These are phyloP conservation scores for Paracamarosporium sp. DNA, from an alignment of 2,329 filamentous ascomycete species.

Conservation along the genomic window DNA sequence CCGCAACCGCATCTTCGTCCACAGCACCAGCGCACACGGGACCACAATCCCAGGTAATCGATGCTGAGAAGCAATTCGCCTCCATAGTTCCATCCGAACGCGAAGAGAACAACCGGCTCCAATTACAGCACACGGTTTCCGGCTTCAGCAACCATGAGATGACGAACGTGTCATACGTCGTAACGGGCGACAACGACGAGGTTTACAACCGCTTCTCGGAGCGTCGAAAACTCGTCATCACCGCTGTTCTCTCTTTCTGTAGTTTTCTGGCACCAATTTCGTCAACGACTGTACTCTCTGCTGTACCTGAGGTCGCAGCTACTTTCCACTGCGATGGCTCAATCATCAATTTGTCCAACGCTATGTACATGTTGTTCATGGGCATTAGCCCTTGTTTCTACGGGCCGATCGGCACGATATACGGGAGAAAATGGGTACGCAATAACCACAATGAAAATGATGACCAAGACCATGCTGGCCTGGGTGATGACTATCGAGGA, in stretches of 20 bases:
- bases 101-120: slow-evolving; percentile 21
- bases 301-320: slow-evolving; percentile 74
- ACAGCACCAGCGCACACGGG: slow-evolving; percentile 20
- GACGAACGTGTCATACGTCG: slow-evolving; percentile 32
- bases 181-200: slow-evolving; percentile 52
- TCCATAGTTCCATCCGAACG: slow-evolving; percentile 30
- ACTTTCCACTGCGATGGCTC: slow-evolving; percentile 70
- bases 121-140: slow-evolving; percentile 41
- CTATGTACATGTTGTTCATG: slow-evolving; percentile 78
- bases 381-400: slow-evolving; percentile 68
- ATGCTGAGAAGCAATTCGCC: slow-evolving; percentile 37
- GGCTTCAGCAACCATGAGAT: slow-evolving; percentile 41
- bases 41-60: slow-evolving; percentile 10
- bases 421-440: slow-evolving; percentile 57
- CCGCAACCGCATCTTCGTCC: slow-evolving; percentile 23
- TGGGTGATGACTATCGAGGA: background rate
- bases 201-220: slow-evolving; percentile 70
- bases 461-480: background rate
- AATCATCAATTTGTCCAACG: slow-evolving; percentile 77
- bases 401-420: slow-evolving; percentile 68
- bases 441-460: slow-evolving; percentile 7
- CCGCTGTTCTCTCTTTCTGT: slow-evolving; percentile 74
- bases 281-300: slow-evolving; percentile 75
- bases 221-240: slow-evolving; percentile 70
- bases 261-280: slow-evolving; percentile 78